phyloP scores from a whole-genome alignment of 2,329 filamentous ascomycete genomes.

The Huntiella decipiens region DNA sequence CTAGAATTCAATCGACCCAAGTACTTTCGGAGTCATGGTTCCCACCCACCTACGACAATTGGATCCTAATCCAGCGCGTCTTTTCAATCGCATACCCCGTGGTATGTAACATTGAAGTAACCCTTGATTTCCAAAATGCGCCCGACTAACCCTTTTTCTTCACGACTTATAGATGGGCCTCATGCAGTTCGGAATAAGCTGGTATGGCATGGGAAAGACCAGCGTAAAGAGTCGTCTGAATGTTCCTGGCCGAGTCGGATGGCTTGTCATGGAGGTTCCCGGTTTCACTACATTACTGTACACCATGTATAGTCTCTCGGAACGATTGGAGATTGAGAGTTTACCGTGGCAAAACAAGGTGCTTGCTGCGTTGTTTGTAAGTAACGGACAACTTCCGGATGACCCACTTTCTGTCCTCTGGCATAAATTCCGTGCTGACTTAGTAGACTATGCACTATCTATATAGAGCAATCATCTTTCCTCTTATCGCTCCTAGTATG shows the following conservation, averaged over 20 bases:
- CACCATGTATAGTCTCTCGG: slow-evolving; percentile 50
- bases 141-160: slow-evolving; percentile 1
- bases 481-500: slow-evolving; percentile 77
- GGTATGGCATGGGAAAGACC: slow-evolving; percentile 87
- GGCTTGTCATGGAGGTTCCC: slow-evolving; percentile 73
- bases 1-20: no score
- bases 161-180: slow-evolving; percentile 38
- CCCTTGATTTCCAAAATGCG: neutral
- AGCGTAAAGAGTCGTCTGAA: slow-evolving; percentile 58
- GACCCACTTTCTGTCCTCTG: slow-evolving; percentile 7
- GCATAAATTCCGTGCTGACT: neutral
- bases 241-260: slow-evolving; percentile 71
- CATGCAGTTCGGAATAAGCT: slow-evolving; percentile 57
- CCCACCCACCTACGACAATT: slow-evolving; percentile 39
- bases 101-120: slow-evolving; percentile 20
- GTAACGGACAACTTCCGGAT: slow-evolving; percentile 14
- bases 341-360: slow-evolving; percentile 64
- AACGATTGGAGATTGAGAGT: slow-evolving; percentile 33
- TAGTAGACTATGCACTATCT: slow-evolving; percentile 60
- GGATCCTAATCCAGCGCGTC: slow-evolving; percentile 29
- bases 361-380: slow-evolving; percentile 47
- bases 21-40: slow-evolving; percentile 22
- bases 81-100: slow-evolving; percentile 36
- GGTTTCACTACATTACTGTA: slow-evolving; percentile 65
- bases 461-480: slow-evolving; percentile 72